Percentiles rank a stretch among this genome's conserved stretches.
These are phyloP conservation scores for Fusarium avenaceum DNA, from an alignment of 2,329 filamentous ascomycete species.

Conservation along the genomic window DNA sequence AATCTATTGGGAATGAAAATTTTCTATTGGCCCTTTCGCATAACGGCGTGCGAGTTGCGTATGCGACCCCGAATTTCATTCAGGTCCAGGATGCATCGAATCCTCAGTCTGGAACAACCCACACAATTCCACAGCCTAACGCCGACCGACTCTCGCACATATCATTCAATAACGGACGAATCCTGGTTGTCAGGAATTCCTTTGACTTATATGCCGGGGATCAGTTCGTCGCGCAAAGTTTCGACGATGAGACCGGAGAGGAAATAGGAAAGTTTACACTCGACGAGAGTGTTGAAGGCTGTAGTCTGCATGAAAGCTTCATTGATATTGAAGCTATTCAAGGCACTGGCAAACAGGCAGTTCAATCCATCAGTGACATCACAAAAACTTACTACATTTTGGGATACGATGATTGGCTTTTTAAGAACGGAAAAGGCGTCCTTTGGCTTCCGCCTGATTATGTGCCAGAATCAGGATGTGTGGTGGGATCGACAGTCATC, in stretches of 20 bases:
- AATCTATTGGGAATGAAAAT: fast-evolving
- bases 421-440: fast-evolving
- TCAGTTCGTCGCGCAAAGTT: background rate
- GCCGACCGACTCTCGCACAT: background rate
- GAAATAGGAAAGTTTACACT: too few species aligned
- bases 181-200: background rate
- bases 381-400: fast-evolving
- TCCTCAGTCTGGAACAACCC: background rate
- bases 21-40: background rate
- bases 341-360: fast-evolving
- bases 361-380: too few species aligned
- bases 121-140: too few species aligned
- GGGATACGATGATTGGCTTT: background rate
- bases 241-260: background rate
- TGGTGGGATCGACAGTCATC: background rate
- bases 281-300: fast-evolving
- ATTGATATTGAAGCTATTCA: background rate
- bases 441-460: slow-evolving; percentile 6
- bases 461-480: fast-evolving
- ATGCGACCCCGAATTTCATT: fast-evolving
- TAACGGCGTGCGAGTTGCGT: background rate
- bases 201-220: too few species aligned
- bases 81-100: background rate
- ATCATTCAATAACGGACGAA: background rate
- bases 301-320: background rate